Conservation (phyloP, 768 basidiomycete species). For the Cystofilobasidium ferigula region DNA sequence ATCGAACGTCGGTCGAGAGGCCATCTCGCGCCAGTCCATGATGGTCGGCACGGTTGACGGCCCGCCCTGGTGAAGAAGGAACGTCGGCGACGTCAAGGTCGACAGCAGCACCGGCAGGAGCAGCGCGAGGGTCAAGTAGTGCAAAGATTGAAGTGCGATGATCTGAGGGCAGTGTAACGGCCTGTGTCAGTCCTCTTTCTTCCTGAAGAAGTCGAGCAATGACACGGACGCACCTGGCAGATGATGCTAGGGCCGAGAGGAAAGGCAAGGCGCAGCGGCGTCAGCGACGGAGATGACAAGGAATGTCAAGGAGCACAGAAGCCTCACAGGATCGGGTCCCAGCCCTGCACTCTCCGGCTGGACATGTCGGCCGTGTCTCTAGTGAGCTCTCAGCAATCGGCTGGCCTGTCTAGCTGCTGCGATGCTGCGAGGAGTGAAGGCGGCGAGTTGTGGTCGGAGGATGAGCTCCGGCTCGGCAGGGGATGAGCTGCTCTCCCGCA, state of each 20-base stretch:
- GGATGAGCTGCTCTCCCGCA: no score
- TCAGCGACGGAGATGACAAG: constrained; percentile 32
- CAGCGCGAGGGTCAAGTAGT: constrained; percentile 79
- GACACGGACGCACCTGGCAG: constrained; percentile 54
- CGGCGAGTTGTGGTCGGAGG: background rate
- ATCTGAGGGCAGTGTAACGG: constrained; percentile 49
- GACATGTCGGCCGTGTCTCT: constrained; percentile 4
- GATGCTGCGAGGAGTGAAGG: background rate
- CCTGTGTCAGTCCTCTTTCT: background rate
- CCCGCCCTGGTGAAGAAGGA: constrained; percentile 36
- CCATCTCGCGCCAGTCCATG: constrained; percentile 97
- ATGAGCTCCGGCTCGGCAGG: background rate
- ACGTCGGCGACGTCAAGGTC: constrained; percentile 35
- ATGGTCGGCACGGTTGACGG: constrained; percentile 54
- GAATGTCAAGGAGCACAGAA: background rate
- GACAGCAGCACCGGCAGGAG: constrained; percentile 67
- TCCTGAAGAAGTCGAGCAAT: no score
- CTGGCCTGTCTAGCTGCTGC: no score
- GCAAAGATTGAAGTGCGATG: constrained; percentile 79
- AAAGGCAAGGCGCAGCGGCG: background rate
- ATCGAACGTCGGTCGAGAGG: constrained; percentile 61
- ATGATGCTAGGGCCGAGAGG: constrained; percentile 43
- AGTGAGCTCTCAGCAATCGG: no score
- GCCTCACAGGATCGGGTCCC: constrained; percentile 66
- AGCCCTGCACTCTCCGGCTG: constrained; percentile 43